Conservation (phyloP, 805 yeast species). For the Metschnikowia henanensis region DNA sequence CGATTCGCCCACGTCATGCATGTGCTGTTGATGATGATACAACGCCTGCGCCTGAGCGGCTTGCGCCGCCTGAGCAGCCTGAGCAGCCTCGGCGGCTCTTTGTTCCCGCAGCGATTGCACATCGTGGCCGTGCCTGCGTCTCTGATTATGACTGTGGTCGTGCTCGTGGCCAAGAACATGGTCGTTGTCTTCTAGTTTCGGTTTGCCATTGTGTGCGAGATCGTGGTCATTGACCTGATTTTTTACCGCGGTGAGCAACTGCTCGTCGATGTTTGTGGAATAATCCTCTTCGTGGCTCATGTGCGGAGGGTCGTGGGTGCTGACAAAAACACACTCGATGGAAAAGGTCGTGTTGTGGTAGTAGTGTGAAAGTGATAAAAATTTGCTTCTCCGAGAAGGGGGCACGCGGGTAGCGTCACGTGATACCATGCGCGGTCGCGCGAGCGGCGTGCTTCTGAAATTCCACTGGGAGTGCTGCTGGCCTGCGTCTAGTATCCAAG, state of each 20-base stretch:
- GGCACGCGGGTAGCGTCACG: neutral
- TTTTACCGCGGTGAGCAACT: conserved; percentile 39
- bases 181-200: conserved; percentile 32
- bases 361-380: conserved; percentile 24
- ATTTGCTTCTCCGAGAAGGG: conserved; percentile 1
- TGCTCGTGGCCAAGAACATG: conserved; percentile 13
- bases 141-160: conserved; percentile 1
- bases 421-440: neutral
- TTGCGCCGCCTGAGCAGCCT: conserved; percentile 5
- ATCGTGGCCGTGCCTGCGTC: conserved; percentile 8
- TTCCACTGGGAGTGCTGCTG: no score
- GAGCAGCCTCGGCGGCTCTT: conserved; percentile 17
- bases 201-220: conserved; percentile 29
- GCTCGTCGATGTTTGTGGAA: conserved; percentile 42
- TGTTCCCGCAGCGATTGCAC: conserved; percentile 17
- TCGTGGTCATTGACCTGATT: conserved; percentile 22
- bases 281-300: conserved; percentile 30
- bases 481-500: no score
- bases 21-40: conserved; percentile 21
- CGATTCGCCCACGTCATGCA: conserved; percentile 27
- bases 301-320: conserved; percentile 19
- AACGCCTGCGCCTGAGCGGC: conserved; percentile 21
- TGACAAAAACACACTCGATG: conserved; percentile 7
- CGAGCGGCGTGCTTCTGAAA: no score
- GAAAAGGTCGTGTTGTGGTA: conserved; percentile 25